Base-by-base conservation (phyloP, 495 filamentous ascomycete species). In the Penicillium samsonianum region DNA sequence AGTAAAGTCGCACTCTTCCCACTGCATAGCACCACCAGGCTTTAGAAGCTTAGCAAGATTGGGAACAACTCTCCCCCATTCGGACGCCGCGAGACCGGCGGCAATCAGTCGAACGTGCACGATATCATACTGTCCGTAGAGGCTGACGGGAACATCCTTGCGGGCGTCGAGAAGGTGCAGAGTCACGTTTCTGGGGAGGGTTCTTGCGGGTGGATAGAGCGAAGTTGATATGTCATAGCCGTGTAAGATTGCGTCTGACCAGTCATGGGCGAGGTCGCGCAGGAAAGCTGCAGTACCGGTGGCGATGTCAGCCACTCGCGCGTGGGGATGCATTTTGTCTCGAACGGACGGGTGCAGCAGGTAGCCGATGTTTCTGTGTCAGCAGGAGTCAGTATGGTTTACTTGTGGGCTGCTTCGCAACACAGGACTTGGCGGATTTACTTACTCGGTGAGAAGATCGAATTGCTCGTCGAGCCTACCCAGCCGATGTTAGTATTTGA, bases 1-100 rank as follows among this genome's bases (percentile, higher is more conserved):
- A 16, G 35, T 41, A 8, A 52, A 52, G 25, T 52, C 49, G 17
- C 49, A 52, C 23, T 75, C 73, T 28, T 72, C 71, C 73, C 73
- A 77, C 50, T 77, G 73, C n/a, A 77, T 60, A 20, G 58, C 71
- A 7, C 73, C 73, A 8, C 72, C 73, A 3, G 71, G 73, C 47
- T 73, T 73, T 2, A 77, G 64, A 44, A 77, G 44, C 10, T 45
- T 42, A n/a, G 57, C 31, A 3, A 69, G 22, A 28, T 69, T 68
- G 5, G 31, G 20, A 5, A 75, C 47, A 3, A 70, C 37, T 0
- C 63, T 46, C 0, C 40, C 16, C 20, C 63, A 58, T 28, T 70
- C 62, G 7, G 65, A 64, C 19, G 67, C 50, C 8, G 58, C 30
- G 7, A 77, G 48, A 14, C 67, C 60, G 20, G 67, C 62, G 25